A percentile compares a stretch with the other conserved stretches of the same genome.
phyloP scores from a whole-genome alignment of 768 basidiomycete species.

The Tricholoma flavovirens region DNA sequence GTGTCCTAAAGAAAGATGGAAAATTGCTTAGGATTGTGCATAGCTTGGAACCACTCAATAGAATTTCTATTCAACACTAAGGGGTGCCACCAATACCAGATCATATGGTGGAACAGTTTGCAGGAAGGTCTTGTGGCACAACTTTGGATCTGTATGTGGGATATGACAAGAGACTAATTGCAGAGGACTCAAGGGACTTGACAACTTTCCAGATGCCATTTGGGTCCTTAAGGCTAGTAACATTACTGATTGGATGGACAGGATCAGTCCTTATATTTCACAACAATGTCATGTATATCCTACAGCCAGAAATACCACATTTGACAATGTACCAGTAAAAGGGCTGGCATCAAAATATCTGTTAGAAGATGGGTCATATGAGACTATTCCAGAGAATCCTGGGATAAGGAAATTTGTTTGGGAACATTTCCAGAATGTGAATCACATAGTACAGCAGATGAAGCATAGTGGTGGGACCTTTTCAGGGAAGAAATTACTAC shows the following conservation, averaged over 20 bases:
- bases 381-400: too few species aligned
- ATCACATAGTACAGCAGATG: constrained; percentile 29
- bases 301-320: constrained; percentile 11
- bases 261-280: too few species aligned
- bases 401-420: too few species aligned
- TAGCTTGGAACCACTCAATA: constrained; percentile 35
- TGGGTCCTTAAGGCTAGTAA: not conserved
- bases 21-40: too few species aligned
- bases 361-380: constrained; percentile 10
- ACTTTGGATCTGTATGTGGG: not conserved
- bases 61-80: too few species aligned
- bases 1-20: too few species aligned
- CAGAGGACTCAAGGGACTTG: too few species aligned
- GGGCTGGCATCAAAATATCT: constrained; percentile 14
- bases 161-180: not conserved
- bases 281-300: constrained; percentile 11
- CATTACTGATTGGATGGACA: constrained; percentile 23
- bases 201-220: too few species aligned
- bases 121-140: not conserved
- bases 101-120: not conserved
- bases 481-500: constrained; percentile 27
- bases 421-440: too few species aligned
- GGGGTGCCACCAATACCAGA: not conserved
- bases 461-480: constrained; percentile 32
- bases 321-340: constrained; percentile 11